phyloP scores from a whole-genome alignment of 208 protist species.

The Histomonas meleagridis region DNA sequence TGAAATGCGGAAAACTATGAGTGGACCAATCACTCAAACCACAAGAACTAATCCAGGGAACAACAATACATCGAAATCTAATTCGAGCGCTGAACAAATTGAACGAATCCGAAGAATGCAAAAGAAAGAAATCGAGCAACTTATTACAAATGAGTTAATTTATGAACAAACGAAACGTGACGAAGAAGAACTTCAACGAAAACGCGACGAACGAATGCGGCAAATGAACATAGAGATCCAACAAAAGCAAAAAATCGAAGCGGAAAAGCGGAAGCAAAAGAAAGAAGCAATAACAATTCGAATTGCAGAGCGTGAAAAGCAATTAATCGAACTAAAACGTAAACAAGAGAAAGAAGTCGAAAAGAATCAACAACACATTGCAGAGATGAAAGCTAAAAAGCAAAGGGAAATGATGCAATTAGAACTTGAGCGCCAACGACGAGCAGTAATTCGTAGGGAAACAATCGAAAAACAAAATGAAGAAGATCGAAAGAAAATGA shows the following conservation, averaged over 20 bases:
- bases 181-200: background rate
- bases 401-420: background rate
- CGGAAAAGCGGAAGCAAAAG: background rate
- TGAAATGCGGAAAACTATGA: background rate
- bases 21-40: background rate
- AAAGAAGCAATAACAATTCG: background rate
- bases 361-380: background rate
- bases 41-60: background rate
- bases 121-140: background rate
- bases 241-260: background rate
- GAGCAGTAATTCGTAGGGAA: background rate
- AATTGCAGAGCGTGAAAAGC: background rate
- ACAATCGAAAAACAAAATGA: background rate
- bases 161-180: background rate
- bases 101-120: background rate
- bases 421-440: background rate
- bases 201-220: background rate
- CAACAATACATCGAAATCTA: background rate
- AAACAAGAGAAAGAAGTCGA: constrained; percentile 6
- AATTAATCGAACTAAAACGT: background rate
- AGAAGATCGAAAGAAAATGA: background rate
- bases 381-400: background rate
- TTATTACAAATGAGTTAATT: background rate
- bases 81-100: background rate
- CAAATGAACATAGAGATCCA: background rate